Evolutionary conservation across 2,329 filamentous ascomycete genomes (phyloP).

Genomic region (Cladosporium sp.): DNA sequence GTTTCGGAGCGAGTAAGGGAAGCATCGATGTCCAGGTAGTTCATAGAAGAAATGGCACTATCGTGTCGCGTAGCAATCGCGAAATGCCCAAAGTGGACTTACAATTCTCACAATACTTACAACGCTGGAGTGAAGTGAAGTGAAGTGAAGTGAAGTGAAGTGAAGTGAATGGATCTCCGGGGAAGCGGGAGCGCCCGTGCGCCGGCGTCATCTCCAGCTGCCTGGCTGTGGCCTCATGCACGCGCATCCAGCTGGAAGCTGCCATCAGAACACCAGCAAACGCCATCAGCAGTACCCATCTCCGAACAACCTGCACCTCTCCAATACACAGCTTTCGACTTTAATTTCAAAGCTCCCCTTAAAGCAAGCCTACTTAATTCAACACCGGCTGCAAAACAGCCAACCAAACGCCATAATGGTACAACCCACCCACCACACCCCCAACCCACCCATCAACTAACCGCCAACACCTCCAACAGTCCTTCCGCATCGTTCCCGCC

Average conservation of each 20-base stretch:
- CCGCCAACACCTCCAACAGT: conserved; percentile 16
- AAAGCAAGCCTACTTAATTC: too few species aligned
- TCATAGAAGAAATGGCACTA: too few species aligned
- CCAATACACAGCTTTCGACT: too few species aligned
- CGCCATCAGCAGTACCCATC: neutral
- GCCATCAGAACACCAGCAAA: neutral
- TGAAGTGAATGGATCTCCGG: conserved; percentile 1
- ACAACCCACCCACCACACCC: neutral
- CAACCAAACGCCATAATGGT: conserved; percentile 5
- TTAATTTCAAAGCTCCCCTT: too few species aligned
- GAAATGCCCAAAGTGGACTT: too few species aligned
- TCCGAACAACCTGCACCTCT: too few species aligned
- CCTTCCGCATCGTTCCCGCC: conserved; percentile 77
- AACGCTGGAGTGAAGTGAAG: neutral
- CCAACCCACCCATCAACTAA: neutral
- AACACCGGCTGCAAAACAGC: neutral
- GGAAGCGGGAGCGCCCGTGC: neutral
- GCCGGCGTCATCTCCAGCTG: conserved; percentile 2
- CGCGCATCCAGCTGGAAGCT: neutral
- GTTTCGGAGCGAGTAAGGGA: too few species aligned
- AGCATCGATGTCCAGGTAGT: too few species aligned
- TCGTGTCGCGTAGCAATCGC: too few species aligned
- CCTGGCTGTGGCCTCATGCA: neutral
- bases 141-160: neutral
- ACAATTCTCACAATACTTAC: too few species aligned